A percentile compares a stretch with the other conserved stretches of the same genome.
These are phyloP conservation scores for Dendrobium officinale DNA, from an alignment of 106 monocot species.

Conservation along the genomic window DNA sequence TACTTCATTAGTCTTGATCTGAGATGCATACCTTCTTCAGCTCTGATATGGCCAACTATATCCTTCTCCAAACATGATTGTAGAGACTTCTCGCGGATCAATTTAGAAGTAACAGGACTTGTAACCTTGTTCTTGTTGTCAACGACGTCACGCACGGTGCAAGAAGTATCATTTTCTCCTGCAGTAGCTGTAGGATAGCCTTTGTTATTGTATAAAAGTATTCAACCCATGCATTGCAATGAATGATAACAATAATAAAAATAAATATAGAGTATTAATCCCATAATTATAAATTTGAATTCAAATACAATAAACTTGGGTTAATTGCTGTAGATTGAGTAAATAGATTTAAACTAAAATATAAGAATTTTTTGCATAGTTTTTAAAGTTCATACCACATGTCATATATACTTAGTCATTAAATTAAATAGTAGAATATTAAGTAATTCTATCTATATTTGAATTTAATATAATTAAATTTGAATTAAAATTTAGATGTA, in stretches of 20 bases:
- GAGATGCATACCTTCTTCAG: neutral
- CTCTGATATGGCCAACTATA: neutral
- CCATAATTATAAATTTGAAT: neutral
- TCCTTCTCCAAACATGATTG: neutral
- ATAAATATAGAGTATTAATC: neutral
- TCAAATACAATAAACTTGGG: neutral
- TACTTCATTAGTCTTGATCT: neutral
- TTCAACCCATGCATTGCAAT: neutral
- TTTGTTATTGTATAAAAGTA: neutral
- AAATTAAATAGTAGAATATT: no score
- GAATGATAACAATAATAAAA: neutral
- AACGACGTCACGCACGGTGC: neutral
- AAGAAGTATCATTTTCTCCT: neutral
- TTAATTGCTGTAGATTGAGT: neutral
- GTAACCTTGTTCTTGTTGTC: neutral
- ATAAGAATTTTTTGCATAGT: neutral
- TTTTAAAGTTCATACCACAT: no score
- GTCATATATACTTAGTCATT: no score
- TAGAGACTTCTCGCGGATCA: neutral
- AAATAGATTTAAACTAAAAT: neutral
- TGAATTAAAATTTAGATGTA: no score
- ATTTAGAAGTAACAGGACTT: neutral
- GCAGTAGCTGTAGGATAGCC: neutral
- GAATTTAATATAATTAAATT: no score
- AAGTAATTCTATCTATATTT: no score